Evolutionary conservation across 225 moss, liverwort and hornwort species (phyloP).

Genomic region (Sphagnum tenellum): DNA sequence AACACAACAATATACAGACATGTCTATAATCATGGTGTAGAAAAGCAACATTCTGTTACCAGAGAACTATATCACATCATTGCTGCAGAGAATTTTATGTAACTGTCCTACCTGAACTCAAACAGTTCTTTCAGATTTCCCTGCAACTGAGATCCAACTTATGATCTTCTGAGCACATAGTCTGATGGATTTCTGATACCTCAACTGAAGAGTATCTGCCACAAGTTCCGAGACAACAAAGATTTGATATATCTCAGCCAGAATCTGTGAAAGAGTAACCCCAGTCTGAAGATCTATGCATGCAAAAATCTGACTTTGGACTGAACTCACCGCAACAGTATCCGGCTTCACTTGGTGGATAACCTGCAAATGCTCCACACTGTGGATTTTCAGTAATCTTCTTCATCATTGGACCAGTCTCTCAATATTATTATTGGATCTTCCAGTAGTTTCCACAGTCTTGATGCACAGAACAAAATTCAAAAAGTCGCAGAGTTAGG

Average conservation of each 20-base stretch:
- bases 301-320: no score
- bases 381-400: background rate
- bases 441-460: background rate
- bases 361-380: conserved; percentile 55
- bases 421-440: no score
- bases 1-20: no score
- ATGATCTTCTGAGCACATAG: background rate
- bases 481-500: background rate
- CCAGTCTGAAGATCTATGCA: no score
- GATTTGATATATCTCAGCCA: background rate
- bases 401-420: background rate
- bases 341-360: conserved; percentile 74
- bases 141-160: background rate
- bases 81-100: no score
- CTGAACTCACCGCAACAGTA: conserved; percentile 59
- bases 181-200: background rate
- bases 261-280: no score
- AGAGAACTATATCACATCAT: no score
- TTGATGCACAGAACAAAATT: background rate
- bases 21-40: no score
- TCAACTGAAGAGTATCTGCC: background rate
- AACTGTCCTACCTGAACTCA: no score
- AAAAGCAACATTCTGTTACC: no score
- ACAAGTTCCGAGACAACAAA: background rate
- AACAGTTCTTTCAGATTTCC: no score